Conservation (phyloP, 2,329 filamentous ascomycete genomes). For the Epichloe gansuensis region DNA sequence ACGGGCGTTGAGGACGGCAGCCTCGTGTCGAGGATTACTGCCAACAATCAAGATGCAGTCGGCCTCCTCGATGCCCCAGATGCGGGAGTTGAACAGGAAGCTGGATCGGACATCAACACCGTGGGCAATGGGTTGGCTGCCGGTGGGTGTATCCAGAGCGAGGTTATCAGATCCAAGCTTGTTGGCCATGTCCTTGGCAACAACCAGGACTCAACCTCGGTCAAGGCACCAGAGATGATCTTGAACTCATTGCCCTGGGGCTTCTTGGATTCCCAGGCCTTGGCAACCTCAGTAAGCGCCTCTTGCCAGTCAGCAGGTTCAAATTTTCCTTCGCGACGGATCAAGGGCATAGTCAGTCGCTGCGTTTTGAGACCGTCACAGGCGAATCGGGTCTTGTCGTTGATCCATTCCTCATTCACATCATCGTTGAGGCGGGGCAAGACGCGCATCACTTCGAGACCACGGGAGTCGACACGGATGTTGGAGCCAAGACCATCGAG, state of each 20-base stretch:
- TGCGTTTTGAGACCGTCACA: conserved; percentile 96
- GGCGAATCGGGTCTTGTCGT: conserved; percentile 94
- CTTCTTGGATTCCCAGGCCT: conserved; percentile 65
- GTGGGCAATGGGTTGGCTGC: conserved; percentile 75
- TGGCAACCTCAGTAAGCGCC: conserved; percentile 74
- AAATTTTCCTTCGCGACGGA: conserved; percentile 83
- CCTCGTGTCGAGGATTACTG: conserved; percentile 91
- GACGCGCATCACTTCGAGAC: conserved; percentile 91
- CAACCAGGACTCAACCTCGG: conserved; percentile 90
- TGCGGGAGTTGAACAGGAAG: conserved; percentile 93
- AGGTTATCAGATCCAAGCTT: conserved; percentile 93
- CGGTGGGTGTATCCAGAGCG: conserved; percentile 78
- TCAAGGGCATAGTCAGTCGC: conserved; percentile 80
- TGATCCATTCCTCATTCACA: conserved; percentile 99
- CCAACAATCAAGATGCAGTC: conserved; percentile 87
- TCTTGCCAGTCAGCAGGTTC: conserved; percentile 92
- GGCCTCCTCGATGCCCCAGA: conserved; percentile 86
- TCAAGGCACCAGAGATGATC: conserved; percentile 79
- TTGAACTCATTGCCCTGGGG: conserved; percentile 94
- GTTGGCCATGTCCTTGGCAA: conserved; percentile 95
- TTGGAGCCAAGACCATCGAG: conserved; percentile 87
- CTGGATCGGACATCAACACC: conserved; percentile 89
- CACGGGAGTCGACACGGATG: conserved; percentile 85
- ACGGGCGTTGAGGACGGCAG: conserved; percentile 86
- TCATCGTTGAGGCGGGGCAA: conserved; percentile 91